Base-by-base conservation (phyloP, 139 green algal genomes). In the Penium margaritaceum region DNA sequence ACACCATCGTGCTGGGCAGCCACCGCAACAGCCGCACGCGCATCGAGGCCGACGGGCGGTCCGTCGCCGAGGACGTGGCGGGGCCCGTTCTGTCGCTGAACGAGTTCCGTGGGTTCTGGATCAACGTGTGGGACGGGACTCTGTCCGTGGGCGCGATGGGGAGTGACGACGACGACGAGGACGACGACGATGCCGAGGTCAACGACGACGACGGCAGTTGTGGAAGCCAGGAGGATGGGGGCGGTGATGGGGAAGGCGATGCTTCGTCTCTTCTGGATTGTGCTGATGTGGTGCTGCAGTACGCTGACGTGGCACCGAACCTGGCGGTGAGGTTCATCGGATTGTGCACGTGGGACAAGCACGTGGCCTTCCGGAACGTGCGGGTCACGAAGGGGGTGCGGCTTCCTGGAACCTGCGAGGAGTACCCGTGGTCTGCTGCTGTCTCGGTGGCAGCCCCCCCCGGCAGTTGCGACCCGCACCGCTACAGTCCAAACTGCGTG, bases 1-100 rank as follows among this genome's bases (percentile, higher is more conserved):
- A 78, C 34, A 78, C 66, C n/a, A 69, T 78, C 9, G 71, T 78
- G 70, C 73, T 78, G n/a, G 71, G 71, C 17, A 78, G 71, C 66
- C 71, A 78, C 43, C 38, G 66, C 19, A 78, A 78, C 15, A 29
- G 34, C n/a, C 63, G 71, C 38, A n/a, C 81, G n/a, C 41, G 32
- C n/a, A 80, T 78, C 9, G 71, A 78, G 39, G 65, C 63, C 5
- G 65, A 78, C 33, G 63, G 71, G 33, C 36, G 76, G 38, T 21
- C 70, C 9, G 67, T 78, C 24, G 53, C 36, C 12, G 68, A 76
- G 44, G 61, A 68, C 19, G 33, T 69, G 21, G 53, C 21, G 24
- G 34, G 33, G 58, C 66, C 63, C 9, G 36, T 53, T 12, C 66
- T 80, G 63, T 69, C 36, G n/a, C n/a, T 78, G 32, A 65, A 19